Base-by-base conservation (phyloP, 345 rosid species). In the Luvunga scandens region DNA sequence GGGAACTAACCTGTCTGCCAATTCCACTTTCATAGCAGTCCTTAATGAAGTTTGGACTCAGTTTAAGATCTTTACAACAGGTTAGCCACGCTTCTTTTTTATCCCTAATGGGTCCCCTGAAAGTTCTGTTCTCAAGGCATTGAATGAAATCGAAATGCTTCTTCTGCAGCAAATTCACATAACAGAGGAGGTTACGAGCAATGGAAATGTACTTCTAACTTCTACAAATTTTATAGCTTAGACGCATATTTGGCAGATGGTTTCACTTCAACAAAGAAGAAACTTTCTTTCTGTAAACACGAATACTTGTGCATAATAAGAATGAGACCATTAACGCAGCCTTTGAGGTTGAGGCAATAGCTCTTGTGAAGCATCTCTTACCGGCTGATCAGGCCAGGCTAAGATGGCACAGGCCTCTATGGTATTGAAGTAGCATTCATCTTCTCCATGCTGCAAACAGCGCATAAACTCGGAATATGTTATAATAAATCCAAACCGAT, bases 371-470 rank as follows among this genome's bases (percentile, higher is more conserved):
- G 33, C 28, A 0, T 34, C 6, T 53, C 50, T 79, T 77, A 90
- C 95, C 81, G 72, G 78, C 55, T 53, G 57, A 53, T 89, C 85
- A 1, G 92, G 93, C 88, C 78, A 89, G 50, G 76, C 45, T 21
- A 62, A 66, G 59, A 93, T 88, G 82, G 84, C 86, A 65, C 95
- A 91, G 3, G 97, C 93, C 45, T 93, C 87, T 21, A 90, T 82
- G 2, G 86, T 78, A 56, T 90, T 93, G 14, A 93, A 78, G 60
- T 85, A 84, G 77, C 96, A 91, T 81, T 93, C 98, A 70, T 90
- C 86, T 69, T 86, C 88, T 8, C 96, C 98, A 64, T 91, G 98
- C 93, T 91, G 81, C 69, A 36, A 61, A 65, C 2, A 18, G 34
- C 9, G 42, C 2, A 65, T 7, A 5, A 33, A 33, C 7, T 31